Evolutionary conservation across 768 basidiomycete species (phyloP).

Genomic region (Bullera alba): DNA sequence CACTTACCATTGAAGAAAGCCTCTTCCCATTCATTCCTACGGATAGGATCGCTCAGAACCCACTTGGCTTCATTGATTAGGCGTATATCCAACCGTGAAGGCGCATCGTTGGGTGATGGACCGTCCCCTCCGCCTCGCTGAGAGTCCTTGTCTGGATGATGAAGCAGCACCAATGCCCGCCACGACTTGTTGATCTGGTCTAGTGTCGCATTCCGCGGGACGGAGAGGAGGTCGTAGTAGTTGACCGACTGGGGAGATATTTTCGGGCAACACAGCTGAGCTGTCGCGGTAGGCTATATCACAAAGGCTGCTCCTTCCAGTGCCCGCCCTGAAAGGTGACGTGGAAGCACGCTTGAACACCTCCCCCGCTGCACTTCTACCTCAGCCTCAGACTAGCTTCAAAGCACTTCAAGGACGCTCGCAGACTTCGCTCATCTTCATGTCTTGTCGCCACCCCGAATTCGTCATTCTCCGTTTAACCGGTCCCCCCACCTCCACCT

Average conservation of each 20-base stretch:
- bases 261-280: too few species aligned
- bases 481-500: too few species aligned
- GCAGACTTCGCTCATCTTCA: too few species aligned
- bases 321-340: too few species aligned
- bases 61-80: constrained; percentile 34
- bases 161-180: constrained; percentile 19
- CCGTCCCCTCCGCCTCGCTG: neutral
- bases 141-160: constrained; percentile 15
- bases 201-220: constrained; percentile 14
- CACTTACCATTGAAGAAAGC: constrained; percentile 1
- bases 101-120: neutral
- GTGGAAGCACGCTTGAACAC: too few species aligned
- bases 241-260: constrained; percentile 4
- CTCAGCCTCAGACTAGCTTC: too few species aligned
- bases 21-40: constrained; percentile 18
- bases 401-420: too few species aligned
- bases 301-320: too few species aligned
- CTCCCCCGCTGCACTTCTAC: too few species aligned
- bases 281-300: too few species aligned
- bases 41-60: constrained; percentile 15
- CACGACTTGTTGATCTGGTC: constrained; percentile 28
- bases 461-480: neutral
- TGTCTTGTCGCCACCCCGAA: neutral
- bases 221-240: constrained; percentile 29
- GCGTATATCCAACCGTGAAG: constrained; percentile 11